Evolutionary conservation across 768 basidiomycete species (phyloP).

Genomic region (Leccinum boreale): DNA sequence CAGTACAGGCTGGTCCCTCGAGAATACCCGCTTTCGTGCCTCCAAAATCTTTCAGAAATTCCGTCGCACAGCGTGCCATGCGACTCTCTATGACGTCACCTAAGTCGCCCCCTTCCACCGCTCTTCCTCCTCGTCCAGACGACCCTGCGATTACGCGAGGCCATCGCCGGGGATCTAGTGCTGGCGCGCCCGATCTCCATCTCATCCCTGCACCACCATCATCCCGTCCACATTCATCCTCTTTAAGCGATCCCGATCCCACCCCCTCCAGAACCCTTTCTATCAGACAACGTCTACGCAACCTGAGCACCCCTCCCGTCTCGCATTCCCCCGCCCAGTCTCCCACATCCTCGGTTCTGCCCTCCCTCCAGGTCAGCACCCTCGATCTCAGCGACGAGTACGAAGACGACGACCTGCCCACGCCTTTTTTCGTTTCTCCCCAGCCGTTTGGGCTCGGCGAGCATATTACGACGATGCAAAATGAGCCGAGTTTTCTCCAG

Average conservation of each 20-base stretch:
- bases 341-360: slow-evolving; percentile 18
- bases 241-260: slow-evolving; percentile 31
- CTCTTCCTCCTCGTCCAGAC: slow-evolving; percentile 67
- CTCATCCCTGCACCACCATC: slow-evolving; percentile 49
- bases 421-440: slow-evolving; percentile 13
- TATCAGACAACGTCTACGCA: slow-evolving; percentile 62
- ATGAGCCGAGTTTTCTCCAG: slow-evolving; percentile 63
- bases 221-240: slow-evolving; percentile 33
- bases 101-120: slow-evolving; percentile 57
- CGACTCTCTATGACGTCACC: slow-evolving; percentile 61
- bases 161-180: slow-evolving; percentile 35
- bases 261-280: slow-evolving; percentile 36
- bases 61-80: slow-evolving; percentile 54
- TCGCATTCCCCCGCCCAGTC: slow-evolving; percentile 27
- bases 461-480: slow-evolving; percentile 49
- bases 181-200: slow-evolving; percentile 28
- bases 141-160: slow-evolving; percentile 35
- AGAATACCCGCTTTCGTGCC: slow-evolving; percentile 3
- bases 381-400: slow-evolving; percentile 24
- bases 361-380: slow-evolving; percentile 25
- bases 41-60: slow-evolving; percentile 48
- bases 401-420: slow-evolving; percentile 30
- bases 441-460: slow-evolving; percentile 45
- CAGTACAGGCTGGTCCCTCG: slow-evolving; percentile 2
- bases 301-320: slow-evolving; percentile 57